Evolutionary conservation across 805 yeast genomes (phyloP).

Genomic region (Nematodospora valgi): DNA sequence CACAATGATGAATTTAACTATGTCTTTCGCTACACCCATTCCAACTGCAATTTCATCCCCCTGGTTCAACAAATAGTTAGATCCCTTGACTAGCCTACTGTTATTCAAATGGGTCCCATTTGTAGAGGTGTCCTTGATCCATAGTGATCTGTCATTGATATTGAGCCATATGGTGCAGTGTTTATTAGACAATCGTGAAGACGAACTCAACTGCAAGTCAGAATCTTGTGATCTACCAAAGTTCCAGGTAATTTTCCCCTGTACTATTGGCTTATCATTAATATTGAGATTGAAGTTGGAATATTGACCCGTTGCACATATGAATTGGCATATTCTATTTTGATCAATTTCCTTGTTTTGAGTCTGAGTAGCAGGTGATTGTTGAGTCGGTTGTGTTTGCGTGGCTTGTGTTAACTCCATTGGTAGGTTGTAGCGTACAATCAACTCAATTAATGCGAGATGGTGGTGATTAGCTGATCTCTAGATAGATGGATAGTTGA

Average conservation of each 20-base stretch:
- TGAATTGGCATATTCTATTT: constrained; percentile 48
- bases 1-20: constrained; percentile 48
- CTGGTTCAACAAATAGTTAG: constrained; percentile 77
- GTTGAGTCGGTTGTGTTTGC: constrained; percentile 30
- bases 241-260: constrained; percentile 48
- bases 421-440: too few relatives aligned
- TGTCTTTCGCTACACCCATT: constrained; percentile 74
- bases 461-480: too few relatives aligned
- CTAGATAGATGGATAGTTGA: too few relatives aligned
- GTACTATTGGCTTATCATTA: constrained; percentile 18
- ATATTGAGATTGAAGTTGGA: constrained; percentile 15
- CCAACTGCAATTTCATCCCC: constrained; percentile 96
- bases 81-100: constrained; percentile 65
- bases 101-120: constrained; percentile 91
- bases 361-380: constrained; percentile 29
- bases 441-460: too few relatives aligned
- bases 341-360: constrained; percentile 22
- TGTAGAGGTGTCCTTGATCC: constrained; percentile 77
- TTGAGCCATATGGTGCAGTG: constrained; percentile 75
- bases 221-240: constrained; percentile 72
- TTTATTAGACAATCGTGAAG: constrained; percentile 65
- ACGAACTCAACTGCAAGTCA: constrained; percentile 58
- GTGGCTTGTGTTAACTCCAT: too few relatives aligned
- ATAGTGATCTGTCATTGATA: constrained; percentile 48
- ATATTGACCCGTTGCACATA: constrained; percentile 59